Conservation (phyloP, 2,329 filamentous ascomycete species). For the Escovopsis weberi region DNA sequence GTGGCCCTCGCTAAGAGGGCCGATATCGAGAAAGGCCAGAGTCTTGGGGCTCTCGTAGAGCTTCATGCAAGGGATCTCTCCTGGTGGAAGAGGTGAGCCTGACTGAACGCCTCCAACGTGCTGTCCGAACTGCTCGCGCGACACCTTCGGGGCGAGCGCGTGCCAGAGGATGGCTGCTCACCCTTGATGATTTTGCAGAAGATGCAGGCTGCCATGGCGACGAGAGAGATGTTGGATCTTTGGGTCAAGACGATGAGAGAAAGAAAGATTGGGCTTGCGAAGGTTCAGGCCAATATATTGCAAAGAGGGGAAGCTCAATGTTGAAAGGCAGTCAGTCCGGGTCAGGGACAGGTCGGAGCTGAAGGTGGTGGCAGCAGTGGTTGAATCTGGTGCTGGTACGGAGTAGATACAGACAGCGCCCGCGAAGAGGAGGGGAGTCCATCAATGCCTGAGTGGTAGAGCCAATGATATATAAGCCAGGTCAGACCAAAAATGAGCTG, state of each 20-base stretch:
- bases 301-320: not conserved
- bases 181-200: constrained; percentile 99
- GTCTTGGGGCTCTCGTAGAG: constrained; percentile 90
- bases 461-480: not conserved
- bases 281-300: not conserved
- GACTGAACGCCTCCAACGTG: too few relatives aligned
- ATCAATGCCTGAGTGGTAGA: too few relatives aligned
- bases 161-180: constrained; percentile 13
- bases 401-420: too few relatives aligned
- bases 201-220: constrained; percentile 47
- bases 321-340: too few relatives aligned
- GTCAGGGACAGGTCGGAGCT: too few relatives aligned
- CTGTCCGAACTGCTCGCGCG: not conserved
- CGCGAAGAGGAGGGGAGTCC: too few relatives aligned
- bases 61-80: constrained; percentile 93
- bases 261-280: too few relatives aligned
- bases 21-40: constrained; percentile 91
- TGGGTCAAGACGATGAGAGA: too few relatives aligned
- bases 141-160: not conserved
- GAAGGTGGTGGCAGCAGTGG: not conserved
- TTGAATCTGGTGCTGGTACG: too few relatives aligned
- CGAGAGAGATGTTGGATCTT: not conserved
- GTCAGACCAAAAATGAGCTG: constrained; percentile 14
- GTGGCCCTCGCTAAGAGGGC: constrained; percentile 76
- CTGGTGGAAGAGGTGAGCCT: constrained; percentile 28